Percentiles rank a stretch among this genome's conserved stretches.
phyloP scores from a whole-genome alignment of 352 stramenopile genomes.

The Phytophthora crassamura region DNA sequence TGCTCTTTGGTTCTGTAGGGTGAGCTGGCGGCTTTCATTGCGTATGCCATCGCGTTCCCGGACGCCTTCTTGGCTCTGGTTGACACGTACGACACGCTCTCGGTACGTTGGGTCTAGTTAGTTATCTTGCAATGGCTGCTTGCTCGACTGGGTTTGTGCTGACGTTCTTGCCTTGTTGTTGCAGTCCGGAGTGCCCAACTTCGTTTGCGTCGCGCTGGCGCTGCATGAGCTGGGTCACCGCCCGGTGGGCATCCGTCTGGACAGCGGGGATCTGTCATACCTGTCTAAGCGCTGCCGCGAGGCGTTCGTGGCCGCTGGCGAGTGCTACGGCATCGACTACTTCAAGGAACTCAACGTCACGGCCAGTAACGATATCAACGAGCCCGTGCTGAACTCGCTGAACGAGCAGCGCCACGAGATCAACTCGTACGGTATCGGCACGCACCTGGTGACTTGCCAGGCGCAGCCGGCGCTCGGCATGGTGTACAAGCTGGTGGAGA shows the following conservation, averaged over 20 bases:
- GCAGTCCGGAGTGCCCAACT: conserved; percentile 96
- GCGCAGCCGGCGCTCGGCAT: conserved; percentile 97
- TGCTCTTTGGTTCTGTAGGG: conserved; percentile 57
- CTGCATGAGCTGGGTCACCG: conserved; percentile 93
- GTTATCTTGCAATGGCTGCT: background rate
- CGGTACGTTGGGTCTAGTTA: conserved; percentile 42
- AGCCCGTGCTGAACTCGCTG: conserved; percentile 94
- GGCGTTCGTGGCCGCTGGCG: conserved; percentile 57
- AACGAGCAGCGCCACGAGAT: conserved; percentile 96
- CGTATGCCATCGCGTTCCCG: conserved; percentile 98
- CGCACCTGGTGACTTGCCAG: conserved; percentile 98
- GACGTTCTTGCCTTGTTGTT: conserved; percentile 20
- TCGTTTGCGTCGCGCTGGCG: conserved; percentile 95
- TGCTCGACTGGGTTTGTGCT: conserved; percentile 6
- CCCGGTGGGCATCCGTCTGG: conserved; percentile 95
- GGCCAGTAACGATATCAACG: conserved; percentile 99
- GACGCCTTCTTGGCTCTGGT: conserved; percentile 97
- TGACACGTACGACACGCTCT: conserved; percentile 99
- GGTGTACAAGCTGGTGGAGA: conserved; percentile 99
- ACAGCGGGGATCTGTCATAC: conserved; percentile 98
- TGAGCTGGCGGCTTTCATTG: conserved; percentile 98
- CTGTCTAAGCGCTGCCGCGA: conserved; percentile 91
- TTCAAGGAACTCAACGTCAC: conserved; percentile 94
- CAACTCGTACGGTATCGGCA: conserved; percentile 96
- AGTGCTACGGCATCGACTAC: conserved; percentile 72